Percentiles rank a stretch among this genome's conserved stretches.
Conservation (phyloP, 2,329 filamentous ascomycete species). For the Aureobasidium sp. region DNA sequence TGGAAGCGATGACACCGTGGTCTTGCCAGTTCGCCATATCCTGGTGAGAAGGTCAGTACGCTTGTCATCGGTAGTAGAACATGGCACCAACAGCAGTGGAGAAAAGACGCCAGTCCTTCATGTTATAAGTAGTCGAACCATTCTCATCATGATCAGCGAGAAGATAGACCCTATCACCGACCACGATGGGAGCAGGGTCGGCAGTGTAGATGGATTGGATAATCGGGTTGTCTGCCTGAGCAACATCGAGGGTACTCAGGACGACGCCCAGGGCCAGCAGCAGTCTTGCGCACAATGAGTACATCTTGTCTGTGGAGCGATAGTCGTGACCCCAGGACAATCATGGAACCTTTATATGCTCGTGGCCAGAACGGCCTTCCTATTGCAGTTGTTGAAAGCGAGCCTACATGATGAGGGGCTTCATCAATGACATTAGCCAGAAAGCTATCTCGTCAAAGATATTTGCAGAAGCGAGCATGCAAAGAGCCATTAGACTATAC, state of each 20-base stretch:
- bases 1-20: background rate
- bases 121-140: conserved; percentile 13
- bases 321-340: background rate
- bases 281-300: background rate
- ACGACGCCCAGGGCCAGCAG: background rate
- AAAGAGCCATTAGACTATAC: background rate
- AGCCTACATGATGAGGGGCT: background rate
- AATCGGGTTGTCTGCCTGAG: background rate
- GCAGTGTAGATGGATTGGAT: conserved; percentile 10
- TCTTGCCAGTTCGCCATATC: background rate
- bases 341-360: background rate
- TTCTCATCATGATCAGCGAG: conserved; percentile 13
- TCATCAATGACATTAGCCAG: background rate
- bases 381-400: background rate
- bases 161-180: conserved; percentile 11
- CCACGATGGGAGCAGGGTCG: conserved; percentile 14
- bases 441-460: background rate
- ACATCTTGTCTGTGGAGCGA: background rate
- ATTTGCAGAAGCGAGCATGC: background rate
- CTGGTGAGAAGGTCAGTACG: background rate
- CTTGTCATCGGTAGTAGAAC: background rate
- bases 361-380: background rate
- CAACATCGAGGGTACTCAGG: background rate
- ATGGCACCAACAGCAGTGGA: background rate
- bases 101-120: conserved; percentile 15